These are phyloP conservation scores for Nicotiana benthamiana DNA, from an alignment of 257 asterid genomes.

Conservation along the genomic window DNA sequence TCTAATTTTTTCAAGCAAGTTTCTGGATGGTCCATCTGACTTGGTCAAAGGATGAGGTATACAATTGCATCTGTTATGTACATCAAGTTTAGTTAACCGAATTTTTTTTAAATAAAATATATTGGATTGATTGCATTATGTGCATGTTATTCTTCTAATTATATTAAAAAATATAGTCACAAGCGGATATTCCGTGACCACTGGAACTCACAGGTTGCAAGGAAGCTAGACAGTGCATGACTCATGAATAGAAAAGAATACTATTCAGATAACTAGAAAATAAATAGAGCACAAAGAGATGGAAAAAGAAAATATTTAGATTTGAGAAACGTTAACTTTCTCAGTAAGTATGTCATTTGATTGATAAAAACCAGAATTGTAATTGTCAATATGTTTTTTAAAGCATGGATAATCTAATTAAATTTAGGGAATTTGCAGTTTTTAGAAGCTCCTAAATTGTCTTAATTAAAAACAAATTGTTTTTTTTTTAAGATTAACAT, in stretches of 20 bases:
- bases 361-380: not conserved
- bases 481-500: too few relatives aligned
- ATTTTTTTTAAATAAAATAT: not conserved
- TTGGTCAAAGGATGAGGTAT: conserved; percentile 14
- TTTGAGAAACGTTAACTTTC: not conserved
- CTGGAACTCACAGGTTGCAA: not conserved
- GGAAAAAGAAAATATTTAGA: not conserved
- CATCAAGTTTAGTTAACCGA: not conserved
- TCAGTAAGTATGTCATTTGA: not conserved
- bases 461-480: not conserved
- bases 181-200: not conserved
- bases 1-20: not conserved
- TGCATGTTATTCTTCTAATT: not conserved
- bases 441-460: not conserved
- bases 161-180: not conserved
- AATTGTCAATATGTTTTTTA: not conserved
- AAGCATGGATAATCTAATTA: not conserved
- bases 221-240: not conserved
- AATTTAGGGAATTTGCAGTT: not conserved
- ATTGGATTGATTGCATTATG: not conserved
- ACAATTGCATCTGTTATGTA: not conserved
- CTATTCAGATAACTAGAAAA: not conserved
- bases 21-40: not conserved
- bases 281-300: not conserved
- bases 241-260: not conserved